Evolutionary conservation across 805 yeast species (phyloP).

Genomic region (Wickerhamiella azyma): DNA sequence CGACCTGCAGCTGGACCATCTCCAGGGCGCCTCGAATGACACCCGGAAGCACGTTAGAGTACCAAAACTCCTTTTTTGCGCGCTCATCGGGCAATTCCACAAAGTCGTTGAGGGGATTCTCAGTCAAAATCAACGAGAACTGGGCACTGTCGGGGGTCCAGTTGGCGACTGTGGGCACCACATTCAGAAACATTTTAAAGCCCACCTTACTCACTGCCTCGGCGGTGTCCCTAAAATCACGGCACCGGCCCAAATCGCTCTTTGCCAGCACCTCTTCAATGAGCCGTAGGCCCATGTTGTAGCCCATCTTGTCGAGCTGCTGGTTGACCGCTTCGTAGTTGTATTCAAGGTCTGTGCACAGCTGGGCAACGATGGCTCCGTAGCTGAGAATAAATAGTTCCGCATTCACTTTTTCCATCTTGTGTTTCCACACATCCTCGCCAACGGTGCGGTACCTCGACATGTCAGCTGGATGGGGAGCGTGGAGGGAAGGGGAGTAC

Average conservation of each 20-base stretch:
- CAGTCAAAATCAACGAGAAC: conserved; percentile 59
- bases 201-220: conserved; percentile 79
- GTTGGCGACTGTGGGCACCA: conserved; percentile 58
- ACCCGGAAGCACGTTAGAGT: conserved; percentile 80
- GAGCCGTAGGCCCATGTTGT: conserved; percentile 78
- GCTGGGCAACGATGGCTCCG: conserved; percentile 84
- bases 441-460: conserved; percentile 35
- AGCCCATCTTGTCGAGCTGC: conserved; percentile 87
- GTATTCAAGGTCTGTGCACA: conserved; percentile 67
- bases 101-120: conserved; percentile 87
- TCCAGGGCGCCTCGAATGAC: conserved; percentile 83
- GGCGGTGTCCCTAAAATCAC: conserved; percentile 67
- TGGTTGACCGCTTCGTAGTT: conserved; percentile 68
- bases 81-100: conserved; percentile 82
- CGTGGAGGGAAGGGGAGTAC: neutral
- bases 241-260: conserved; percentile 75
- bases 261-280: conserved; percentile 88
- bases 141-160: conserved; percentile 68
- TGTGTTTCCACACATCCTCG: conserved; percentile 85
- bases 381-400: conserved; percentile 91
- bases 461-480: conserved; percentile 9
- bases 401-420: conserved; percentile 81
- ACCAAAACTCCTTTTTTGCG: conserved; percentile 70
- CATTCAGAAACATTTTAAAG: conserved; percentile 76
- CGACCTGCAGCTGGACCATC: conserved; percentile 91